Percentiles rank a stretch among this genome's conserved stretches.
Conservation (phyloP, 2,329 filamentous ascomycete species). For the Cladorrhinum sp. region DNA sequence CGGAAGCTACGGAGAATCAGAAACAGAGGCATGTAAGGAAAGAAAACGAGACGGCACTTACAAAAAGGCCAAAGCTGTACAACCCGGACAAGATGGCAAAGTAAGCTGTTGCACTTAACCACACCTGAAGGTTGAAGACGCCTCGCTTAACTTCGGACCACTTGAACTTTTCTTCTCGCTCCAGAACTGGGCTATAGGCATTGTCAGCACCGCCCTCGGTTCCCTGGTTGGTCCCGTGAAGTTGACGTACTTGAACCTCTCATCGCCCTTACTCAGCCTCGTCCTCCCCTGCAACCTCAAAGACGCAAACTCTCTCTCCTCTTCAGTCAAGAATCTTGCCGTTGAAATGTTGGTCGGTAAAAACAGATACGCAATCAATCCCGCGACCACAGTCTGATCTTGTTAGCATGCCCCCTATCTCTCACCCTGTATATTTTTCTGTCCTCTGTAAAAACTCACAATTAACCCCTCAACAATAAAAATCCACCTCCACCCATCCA, state of each 20-base stretch:
- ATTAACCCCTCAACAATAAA: conserved; percentile 59
- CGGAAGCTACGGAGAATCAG: conserved; percentile 42
- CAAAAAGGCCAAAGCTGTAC: conserved; percentile 64
- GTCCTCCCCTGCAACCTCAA: conserved; percentile 9
- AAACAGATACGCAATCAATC: conserved; percentile 25
- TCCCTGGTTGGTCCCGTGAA: background rate
- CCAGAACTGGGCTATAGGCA: conserved; percentile 24
- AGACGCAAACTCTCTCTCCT: conserved; percentile 12
- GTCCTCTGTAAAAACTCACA: conserved; percentile 32
- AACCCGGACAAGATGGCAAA: conserved; percentile 57
- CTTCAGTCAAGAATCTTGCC: conserved; percentile 7
- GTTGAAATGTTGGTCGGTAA: conserved; percentile 13
- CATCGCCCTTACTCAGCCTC: conserved; percentile 15
- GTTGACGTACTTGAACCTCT: conserved; percentile 31
- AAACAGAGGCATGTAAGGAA: background rate
- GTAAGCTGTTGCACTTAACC: conserved; percentile 61
- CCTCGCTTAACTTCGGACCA: conserved; percentile 64
- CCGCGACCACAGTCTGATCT: conserved; percentile 52
- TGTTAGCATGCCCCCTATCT: conserved; percentile 9
- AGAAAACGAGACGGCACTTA: conserved; percentile 33
- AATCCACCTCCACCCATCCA: conserved; percentile 61
- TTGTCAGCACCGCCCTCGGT: background rate
- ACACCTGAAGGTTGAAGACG: conserved; percentile 57
- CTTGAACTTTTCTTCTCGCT: conserved; percentile 47
- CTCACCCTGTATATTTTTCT: background rate